Percentiles rank a stretch among this genome's conserved stretches.
Evolutionary conservation across 768 basidiomycete genomes (phyloP).

Genomic region (Hemileccinum impolitum): DNA sequence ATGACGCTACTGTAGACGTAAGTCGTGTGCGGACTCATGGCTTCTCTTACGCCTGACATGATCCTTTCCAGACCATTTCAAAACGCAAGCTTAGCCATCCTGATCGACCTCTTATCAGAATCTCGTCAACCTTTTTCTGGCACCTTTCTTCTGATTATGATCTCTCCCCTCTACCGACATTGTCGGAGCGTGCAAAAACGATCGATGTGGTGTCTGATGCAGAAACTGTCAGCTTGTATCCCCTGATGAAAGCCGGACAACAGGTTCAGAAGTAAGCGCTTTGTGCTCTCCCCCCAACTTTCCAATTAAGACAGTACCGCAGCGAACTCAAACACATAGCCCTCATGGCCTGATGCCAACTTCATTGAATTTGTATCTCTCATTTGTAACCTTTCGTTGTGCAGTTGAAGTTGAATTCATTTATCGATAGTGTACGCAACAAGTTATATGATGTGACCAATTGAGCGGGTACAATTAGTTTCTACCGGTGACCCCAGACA

Average conservation of each 20-base stretch:
- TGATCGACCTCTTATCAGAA: conserved; percentile 86
- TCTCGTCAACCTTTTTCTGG: conserved; percentile 97
- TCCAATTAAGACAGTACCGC: conserved; percentile 9
- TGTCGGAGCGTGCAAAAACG: conserved; percentile 48
- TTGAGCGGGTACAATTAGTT: conserved; percentile 6
- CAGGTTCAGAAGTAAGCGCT: conserved; percentile 74
- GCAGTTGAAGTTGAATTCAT: conserved; percentile 39
- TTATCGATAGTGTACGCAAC: conserved; percentile 1
- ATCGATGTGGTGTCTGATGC: conserved; percentile 34
- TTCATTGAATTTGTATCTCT: neutral
- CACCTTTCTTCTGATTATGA: conserved; percentile 85
- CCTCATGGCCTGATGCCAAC: conserved; percentile 56
- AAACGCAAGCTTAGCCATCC: conserved; percentile 55
- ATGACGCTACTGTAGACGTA: conserved; percentile 70
- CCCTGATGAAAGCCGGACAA: conserved; percentile 80
- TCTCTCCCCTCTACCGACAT: conserved; percentile 57
- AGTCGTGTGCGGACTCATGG: conserved; percentile 13
- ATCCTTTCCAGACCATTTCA: conserved; percentile 52
- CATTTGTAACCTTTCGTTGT: neutral
- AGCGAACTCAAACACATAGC: conserved; percentile 83
- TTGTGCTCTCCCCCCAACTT: neutral
- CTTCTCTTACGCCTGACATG: neutral
- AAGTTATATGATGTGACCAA: neutral
- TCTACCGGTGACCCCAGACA: conserved; percentile 42
- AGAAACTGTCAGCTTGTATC: conserved; percentile 44